Evolutionary conservation across 441 rosid genomes (phyloP).

Genomic region (Erodium texanum): DNA sequence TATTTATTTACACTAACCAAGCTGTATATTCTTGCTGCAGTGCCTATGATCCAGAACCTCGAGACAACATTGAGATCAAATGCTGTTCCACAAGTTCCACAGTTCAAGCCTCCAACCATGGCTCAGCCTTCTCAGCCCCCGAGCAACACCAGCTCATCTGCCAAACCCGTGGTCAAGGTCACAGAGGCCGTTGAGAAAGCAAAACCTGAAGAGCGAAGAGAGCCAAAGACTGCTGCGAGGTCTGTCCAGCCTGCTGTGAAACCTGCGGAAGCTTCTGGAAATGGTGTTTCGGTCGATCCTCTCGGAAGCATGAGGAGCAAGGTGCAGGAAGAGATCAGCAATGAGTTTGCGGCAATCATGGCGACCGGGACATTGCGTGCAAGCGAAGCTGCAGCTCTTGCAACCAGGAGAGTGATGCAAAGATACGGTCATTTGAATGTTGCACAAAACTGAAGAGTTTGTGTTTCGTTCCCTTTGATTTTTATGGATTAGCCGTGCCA

Average conservation of each 20-base stretch:
- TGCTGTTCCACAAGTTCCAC: constrained; percentile 82
- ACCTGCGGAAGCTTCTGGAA: constrained; percentile 20
- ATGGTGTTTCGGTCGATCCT: constrained; percentile 30
- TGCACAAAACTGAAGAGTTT: constrained; percentile 26
- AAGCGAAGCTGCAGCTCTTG: constrained; percentile 85
- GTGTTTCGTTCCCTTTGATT: not conserved
- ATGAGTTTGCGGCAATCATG: constrained; percentile 73
- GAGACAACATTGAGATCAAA: constrained; percentile 71
- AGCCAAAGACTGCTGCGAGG: constrained; percentile 12
- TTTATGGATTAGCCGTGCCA: no score
- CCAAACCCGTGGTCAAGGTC: not conserved
- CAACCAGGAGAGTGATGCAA: constrained; percentile 78
- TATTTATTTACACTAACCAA: no score
- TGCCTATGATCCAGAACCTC: constrained; percentile 89
- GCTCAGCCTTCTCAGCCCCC: constrained; percentile 23
- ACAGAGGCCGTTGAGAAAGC: constrained; percentile 12
- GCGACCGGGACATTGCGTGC: constrained; percentile 68
- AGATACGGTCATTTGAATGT: constrained; percentile 53
- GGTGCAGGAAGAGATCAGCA: constrained; percentile 77
- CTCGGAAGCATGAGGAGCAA: constrained; percentile 67
- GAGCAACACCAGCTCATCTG: no score
- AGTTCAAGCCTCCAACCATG: constrained; percentile 41
- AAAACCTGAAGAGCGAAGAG: constrained; percentile 20
- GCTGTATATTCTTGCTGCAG: constrained; percentile 26
- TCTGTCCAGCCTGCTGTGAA: constrained; percentile 25